These are phyloP conservation scores for Venturia asperata DNA, from an alignment of 2,329 filamentous ascomycete genomes.

Conservation along the genomic window DNA sequence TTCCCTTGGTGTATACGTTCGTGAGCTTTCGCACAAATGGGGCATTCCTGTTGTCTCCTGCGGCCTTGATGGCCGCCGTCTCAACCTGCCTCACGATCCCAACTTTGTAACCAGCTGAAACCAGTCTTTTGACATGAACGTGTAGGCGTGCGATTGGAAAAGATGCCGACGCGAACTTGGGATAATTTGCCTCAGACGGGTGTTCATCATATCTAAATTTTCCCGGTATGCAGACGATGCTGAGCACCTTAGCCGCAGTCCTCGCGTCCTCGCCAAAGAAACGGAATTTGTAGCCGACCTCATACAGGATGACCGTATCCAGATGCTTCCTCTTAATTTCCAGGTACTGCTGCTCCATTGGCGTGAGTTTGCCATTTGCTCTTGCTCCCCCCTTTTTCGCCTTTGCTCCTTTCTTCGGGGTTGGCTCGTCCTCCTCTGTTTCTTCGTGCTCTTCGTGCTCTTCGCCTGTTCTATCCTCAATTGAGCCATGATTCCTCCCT, in stretches of 20 bases:
- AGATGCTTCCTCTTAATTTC: constrained; percentile 89
- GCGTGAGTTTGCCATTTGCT: constrained; percentile 84
- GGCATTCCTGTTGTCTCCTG: constrained; percentile 85
- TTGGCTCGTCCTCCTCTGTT: constrained; percentile 47
- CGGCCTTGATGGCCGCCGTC: constrained; percentile 92
- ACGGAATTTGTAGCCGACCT: constrained; percentile 96
- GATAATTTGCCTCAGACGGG: constrained; percentile 82
- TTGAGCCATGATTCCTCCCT: constrained; percentile 49
- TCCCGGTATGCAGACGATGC: constrained; percentile 93
- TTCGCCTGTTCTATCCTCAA: constrained; percentile 44
- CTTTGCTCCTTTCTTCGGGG: constrained; percentile 38
- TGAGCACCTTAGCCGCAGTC: constrained; percentile 78
- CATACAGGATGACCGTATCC: constrained; percentile 84
- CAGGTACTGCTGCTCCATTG: constrained; percentile 86
- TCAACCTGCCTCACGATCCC: constrained; percentile 92
- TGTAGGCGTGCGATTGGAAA: constrained; percentile 87
- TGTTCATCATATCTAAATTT: constrained; percentile 94
- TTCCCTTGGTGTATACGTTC: constrained; percentile 95
- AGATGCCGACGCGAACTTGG: constrained; percentile 89
- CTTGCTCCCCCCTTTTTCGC: constrained; percentile 43
- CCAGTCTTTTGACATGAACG: constrained; percentile 88
- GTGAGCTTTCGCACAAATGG: constrained; percentile 91
- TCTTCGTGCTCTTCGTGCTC: constrained; percentile 50
- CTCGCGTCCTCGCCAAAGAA: constrained; percentile 96
- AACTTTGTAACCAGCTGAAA: constrained; percentile 90